Conservation (phyloP, 768 basidiomycete genomes). For the Leccinum rimulosum region DNA sequence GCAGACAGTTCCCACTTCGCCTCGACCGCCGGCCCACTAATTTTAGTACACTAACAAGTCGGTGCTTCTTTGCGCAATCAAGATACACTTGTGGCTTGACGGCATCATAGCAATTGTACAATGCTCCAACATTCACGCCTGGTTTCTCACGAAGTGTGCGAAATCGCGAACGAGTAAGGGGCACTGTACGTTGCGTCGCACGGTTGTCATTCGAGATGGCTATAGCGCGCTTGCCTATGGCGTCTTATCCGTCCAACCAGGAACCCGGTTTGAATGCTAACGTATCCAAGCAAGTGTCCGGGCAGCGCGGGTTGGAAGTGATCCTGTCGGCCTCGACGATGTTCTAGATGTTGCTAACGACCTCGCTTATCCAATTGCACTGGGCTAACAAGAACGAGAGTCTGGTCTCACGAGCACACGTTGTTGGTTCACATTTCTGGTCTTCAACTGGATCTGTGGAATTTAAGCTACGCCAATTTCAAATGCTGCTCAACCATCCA, state of each 20-base stretch:
- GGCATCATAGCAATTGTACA: constrained; percentile 93
- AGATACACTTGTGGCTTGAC: constrained; percentile 88
- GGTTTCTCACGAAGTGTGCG: constrained; percentile 83
- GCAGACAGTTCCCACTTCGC: constrained; percentile 39
- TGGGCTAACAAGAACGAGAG: constrained; percentile 83
- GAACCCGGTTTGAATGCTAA: constrained; percentile 91
- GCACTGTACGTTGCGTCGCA: constrained; percentile 94
- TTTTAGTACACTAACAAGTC: constrained; percentile 46
- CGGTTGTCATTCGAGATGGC: constrained; percentile 93
- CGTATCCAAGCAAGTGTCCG: constrained; percentile 93
- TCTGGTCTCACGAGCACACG: not conserved
- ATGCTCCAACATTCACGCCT: constrained; percentile 64
- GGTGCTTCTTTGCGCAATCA: constrained; percentile 78
- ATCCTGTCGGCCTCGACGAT: constrained; percentile 91
- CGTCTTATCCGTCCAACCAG: constrained; percentile 81
- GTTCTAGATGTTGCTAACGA: constrained; percentile 94
- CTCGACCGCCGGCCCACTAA: not conserved
- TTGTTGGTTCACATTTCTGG: constrained; percentile 45
- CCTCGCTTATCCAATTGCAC: constrained; percentile 23
- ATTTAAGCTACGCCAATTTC: constrained; percentile 68
- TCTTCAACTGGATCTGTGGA: constrained; percentile 85
- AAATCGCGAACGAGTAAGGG: constrained; percentile 81
- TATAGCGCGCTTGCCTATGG: constrained; percentile 54
- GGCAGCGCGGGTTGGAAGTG: constrained; percentile 73
- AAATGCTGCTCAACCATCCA: constrained; percentile 31